Base-by-base conservation (phyloP, 2,329 filamentous ascomycete species). In the Macrophomina pseudophaseolina region DNA sequence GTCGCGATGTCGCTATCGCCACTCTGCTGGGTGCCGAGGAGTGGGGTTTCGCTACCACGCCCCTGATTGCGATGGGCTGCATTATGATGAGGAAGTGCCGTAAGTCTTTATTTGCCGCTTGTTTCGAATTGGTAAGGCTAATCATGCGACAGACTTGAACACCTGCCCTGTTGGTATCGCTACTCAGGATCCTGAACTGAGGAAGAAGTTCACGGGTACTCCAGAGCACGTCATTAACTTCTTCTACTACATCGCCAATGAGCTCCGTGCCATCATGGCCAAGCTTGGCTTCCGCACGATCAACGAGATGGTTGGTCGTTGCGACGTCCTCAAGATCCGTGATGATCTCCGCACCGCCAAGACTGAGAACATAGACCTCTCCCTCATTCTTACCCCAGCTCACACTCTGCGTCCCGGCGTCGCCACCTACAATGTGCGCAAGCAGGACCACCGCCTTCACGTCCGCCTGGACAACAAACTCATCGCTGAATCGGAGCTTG, bases 211-310 rank as follows among this genome's bases (percentile, higher is more conserved):
- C 80, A 85, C 89, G 72, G 94, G 94, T 69, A 94, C 92, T 0
- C 94, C 94, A 11, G 94, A 98, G 82, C 93, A 97, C 73, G 94
- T 97, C 67, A 97, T 98, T 80, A 98, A 97, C 86, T 97, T 97
- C 85, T 97, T 97, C 83, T 98, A 97, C 83, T 98, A 97, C 75
- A 86, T 98, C 63, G 91, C 94, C 72, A 98, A 98, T 76, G 94
- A 98, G 83, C 88, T 98, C 67, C 90, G 94, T 76, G 93, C 94
- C 42, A 97, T 98, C 80, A 97, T 98, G 94, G 94, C 94, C 60
- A 93, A 91, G 81, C 88, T 97, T 73, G 94, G 94, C 71, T 93
- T 97, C 87, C 90, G 94, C 71, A 97, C 92, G 68, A 91, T 98
- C 78, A 98, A 97, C 77, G 94, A 98, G 80, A 97, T 97, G 94